Percentiles rank a stretch among this genome's conserved stretches.
These are phyloP conservation scores for Brassica balearica DNA, from an alignment of 441 rosid species.

Conservation along the genomic window DNA sequence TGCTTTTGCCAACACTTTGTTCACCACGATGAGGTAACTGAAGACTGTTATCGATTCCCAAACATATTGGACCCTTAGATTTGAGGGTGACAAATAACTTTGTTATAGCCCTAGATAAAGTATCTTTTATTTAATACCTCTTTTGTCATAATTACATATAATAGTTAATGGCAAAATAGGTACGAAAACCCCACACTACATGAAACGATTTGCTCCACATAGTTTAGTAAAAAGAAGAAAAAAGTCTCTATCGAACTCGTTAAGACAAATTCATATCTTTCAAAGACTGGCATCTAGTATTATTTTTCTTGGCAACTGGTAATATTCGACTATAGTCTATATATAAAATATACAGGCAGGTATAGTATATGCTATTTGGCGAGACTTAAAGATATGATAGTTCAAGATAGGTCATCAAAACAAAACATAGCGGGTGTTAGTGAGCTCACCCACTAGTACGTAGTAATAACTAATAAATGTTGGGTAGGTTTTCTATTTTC, in stretches of 20 bases:
- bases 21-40: conserved; percentile 41
- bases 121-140: background rate
- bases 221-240: background rate
- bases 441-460: conserved; percentile 49
- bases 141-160: conserved; percentile 5
- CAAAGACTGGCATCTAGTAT: background rate
- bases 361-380: conserved; percentile 22
- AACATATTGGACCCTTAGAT: conserved; percentile 44
- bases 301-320: background rate
- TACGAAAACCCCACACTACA: conserved; percentile 29
- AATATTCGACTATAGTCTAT: conserved; percentile 23
- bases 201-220: conserved; percentile 24
- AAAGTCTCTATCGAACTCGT: background rate
- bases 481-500: conserved; percentile 37
- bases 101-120: background rate
- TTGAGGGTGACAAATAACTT: conserved; percentile 41
- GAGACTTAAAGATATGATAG: conserved; percentile 32
- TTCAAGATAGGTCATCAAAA: conserved; percentile 36
- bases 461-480: conserved; percentile 26
- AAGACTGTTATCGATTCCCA: conserved; percentile 48
- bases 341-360: background rate
- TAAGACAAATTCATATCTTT: conserved; percentile 11
- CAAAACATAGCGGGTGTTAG: conserved; percentile 36
- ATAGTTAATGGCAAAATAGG: conserved; percentile 23
- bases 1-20: conserved; percentile 44